phyloP scores from a whole-genome alignment of 441 rosid genomes.

The Erysimum pusillum region DNA sequence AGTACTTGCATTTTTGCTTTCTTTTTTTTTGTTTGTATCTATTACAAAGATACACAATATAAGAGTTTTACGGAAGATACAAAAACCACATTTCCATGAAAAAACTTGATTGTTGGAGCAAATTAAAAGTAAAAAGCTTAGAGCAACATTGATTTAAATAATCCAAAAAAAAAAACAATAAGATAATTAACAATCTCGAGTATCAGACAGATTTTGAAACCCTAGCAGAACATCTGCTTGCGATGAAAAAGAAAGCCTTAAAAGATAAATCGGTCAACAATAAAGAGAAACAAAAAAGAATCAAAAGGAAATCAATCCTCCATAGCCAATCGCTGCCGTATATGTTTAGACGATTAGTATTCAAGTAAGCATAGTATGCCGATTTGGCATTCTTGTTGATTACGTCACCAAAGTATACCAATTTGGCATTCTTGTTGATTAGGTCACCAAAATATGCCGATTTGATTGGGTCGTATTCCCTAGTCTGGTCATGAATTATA shows the following conservation, averaged over 20 bases:
- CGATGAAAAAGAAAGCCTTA: neutral
- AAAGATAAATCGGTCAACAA: neutral
- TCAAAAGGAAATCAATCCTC: neutral
- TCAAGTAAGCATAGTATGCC: neutral
- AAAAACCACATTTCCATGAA: neutral
- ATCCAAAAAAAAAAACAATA: neutral
- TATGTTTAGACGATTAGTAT: neutral
- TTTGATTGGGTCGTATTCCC: neutral
- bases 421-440: neutral
- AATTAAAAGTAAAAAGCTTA: neutral
- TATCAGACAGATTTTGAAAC: neutral
- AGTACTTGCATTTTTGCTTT: neutral
- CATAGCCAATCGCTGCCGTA: neutral
- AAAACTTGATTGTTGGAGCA: neutral
- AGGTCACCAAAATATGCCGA: neutral
- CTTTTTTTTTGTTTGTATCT: neutral
- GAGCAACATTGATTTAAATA: neutral
- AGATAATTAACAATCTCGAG: neutral
- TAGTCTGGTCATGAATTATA: neutral
- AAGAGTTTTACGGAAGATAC: neutral
- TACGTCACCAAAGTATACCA: neutral
- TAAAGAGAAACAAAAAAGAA: neutral
- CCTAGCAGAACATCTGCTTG: neutral
- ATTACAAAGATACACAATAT: neutral
- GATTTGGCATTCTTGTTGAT: slow-evolving; percentile 6